A percentile compares a stretch with the other conserved stretches of the same genome.
Evolutionary conservation across 2,329 filamentous ascomycete genomes (phyloP).

Genomic region (Monosporascus cannonballus): DNA sequence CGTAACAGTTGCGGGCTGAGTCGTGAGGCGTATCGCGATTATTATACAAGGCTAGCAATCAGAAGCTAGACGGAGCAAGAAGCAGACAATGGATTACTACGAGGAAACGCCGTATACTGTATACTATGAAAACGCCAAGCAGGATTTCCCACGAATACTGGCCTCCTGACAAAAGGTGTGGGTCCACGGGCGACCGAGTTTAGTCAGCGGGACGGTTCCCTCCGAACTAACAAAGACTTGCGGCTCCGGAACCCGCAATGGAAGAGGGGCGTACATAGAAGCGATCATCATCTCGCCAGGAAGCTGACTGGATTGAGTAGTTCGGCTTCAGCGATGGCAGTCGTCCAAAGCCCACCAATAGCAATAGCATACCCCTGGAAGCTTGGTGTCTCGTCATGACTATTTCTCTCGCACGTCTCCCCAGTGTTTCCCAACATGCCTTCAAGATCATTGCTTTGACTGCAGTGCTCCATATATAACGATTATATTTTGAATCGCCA

Average conservation of each 20-base stretch:
- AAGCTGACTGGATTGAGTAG: not conserved
- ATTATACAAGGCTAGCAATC: too few species aligned
- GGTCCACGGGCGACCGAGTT: not conserved
- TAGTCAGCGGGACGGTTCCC: not conserved
- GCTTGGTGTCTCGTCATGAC: not conserved
- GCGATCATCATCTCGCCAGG: not conserved
- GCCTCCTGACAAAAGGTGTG: not conserved
- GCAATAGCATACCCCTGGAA: not conserved
- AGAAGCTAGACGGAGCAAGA: too few species aligned
- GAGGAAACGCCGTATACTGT: not conserved
- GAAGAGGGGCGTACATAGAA: not conserved
- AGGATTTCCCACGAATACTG: not conserved
- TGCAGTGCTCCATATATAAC: not conserved
- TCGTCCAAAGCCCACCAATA: not conserved
- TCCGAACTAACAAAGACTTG: not conserved
- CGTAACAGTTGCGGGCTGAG: too few species aligned
- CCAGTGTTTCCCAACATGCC: not conserved
- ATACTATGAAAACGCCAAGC: not conserved
- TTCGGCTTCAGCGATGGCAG: not conserved
- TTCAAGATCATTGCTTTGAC: too few species aligned
- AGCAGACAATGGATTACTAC: too few species aligned
- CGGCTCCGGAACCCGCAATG: not conserved
- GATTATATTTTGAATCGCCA: not conserved
- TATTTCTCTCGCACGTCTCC: not conserved
- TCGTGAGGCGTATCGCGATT: too few species aligned